phyloP scores from a whole-genome alignment of 2,329 filamentous ascomycete species.

The Coniochaeta pulveracea region DNA sequence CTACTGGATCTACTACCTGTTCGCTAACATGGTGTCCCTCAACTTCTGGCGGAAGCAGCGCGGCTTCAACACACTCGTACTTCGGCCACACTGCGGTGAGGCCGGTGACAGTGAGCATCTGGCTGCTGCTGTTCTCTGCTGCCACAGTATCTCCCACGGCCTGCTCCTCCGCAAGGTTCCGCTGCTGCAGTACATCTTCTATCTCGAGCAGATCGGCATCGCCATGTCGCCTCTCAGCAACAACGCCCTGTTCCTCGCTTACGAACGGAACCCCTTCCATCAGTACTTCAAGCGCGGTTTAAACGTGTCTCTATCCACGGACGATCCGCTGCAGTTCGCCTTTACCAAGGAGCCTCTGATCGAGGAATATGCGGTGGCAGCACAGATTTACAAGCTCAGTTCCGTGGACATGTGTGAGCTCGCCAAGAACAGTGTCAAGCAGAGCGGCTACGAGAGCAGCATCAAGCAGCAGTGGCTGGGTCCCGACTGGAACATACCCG shows the following conservation, averaged over 20 bases:
- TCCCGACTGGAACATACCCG: conserved; percentile 62
- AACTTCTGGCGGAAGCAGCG: conserved; percentile 85
- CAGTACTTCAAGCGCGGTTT: conserved; percentile 91
- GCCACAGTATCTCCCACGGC: conserved; percentile 94
- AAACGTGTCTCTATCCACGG: conserved; percentile 92
- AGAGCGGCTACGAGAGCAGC: conserved; percentile 83
- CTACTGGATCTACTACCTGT: conserved; percentile 98
- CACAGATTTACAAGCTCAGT: conserved; percentile 95
- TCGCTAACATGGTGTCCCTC: conserved; percentile 84
- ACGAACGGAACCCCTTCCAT: conserved; percentile 92
- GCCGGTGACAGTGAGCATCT: conserved; percentile 95
- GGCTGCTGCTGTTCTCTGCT: conserved; percentile 81
- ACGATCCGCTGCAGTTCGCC: conserved; percentile 94
- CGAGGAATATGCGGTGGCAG: conserved; percentile 94
- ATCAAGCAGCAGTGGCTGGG: conserved; percentile 92
- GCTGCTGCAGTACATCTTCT: conserved; percentile 91
- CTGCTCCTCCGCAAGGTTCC: conserved; percentile 88
- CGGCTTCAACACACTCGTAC: conserved; percentile 89
- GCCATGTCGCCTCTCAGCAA: conserved; percentile 99
- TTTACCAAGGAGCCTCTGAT: conserved; percentile 98
- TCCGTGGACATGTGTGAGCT: conserved; percentile 98
- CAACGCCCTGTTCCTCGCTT: conserved; percentile 91
- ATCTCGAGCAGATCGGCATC: conserved; percentile 94
- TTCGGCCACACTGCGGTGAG: conserved; percentile 92
- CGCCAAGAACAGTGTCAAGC: conserved; percentile 88